Percentiles rank a stretch among this genome's conserved stretches.
phyloP scores from a whole-genome alignment of 257 asterid species.

The Jaltomata sinuosa region DNA sequence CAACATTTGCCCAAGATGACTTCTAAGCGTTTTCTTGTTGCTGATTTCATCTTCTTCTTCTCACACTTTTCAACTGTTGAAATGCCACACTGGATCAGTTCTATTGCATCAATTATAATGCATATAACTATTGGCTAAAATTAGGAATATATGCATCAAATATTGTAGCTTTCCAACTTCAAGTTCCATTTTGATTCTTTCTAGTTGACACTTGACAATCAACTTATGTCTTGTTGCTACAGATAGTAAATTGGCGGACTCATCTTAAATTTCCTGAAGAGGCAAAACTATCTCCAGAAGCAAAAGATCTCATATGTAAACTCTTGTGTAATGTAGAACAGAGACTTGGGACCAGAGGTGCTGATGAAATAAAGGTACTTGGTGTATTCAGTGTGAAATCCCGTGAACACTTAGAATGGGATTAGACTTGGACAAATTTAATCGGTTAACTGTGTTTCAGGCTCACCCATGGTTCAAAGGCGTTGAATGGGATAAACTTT shows the following conservation, averaged over 20 bases:
- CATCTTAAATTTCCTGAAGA: conserved; percentile 90
- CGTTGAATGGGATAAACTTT: conserved; percentile 71
- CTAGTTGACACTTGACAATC: background rate
- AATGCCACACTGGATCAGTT: background rate
- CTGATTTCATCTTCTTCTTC: background rate
- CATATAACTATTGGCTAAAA: background rate
- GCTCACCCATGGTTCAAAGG: conserved; percentile 93
- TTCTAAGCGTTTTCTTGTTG: background rate
- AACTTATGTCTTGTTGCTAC: conserved; percentile 13
- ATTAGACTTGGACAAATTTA: background rate
- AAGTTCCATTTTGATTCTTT: background rate
- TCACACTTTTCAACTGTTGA: background rate
- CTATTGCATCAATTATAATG: background rate
- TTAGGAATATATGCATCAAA: background rate
- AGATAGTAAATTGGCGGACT: conserved; percentile 91
- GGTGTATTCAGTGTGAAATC: conserved; percentile 3
- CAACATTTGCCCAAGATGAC: background rate
- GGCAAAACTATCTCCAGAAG: conserved; percentile 77
- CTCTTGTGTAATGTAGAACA: conserved; percentile 90
- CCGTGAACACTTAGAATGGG: background rate
- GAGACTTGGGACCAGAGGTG: conserved; percentile 97
- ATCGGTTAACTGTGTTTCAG: conserved; percentile 32
- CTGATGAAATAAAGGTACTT: conserved; percentile 75
- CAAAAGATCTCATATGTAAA: conserved; percentile 85
- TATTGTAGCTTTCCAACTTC: background rate